phyloP scores from a whole-genome alignment of 805 yeast genomes.

The Clavispora carvajalis region DNA sequence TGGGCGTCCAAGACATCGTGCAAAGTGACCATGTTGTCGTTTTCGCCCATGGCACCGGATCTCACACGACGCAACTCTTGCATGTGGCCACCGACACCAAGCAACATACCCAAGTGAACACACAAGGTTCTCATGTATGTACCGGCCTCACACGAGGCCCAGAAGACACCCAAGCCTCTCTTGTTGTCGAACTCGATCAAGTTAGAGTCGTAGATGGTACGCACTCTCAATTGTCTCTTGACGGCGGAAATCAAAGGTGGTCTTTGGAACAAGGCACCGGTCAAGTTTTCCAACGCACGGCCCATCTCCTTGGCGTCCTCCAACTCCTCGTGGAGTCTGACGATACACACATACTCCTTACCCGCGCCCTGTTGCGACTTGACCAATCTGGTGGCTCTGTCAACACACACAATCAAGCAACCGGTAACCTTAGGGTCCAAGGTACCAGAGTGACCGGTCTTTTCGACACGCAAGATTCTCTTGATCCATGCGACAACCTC shows the following conservation, averaged over 20 bases:
- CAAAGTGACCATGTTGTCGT: constrained; percentile 86
- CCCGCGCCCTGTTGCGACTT: constrained; percentile 99
- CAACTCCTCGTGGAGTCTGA: constrained; percentile 89
- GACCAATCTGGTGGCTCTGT: constrained; percentile 95
- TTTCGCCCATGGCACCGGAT: constrained; percentile 91
- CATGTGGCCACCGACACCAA: constrained; percentile 99
- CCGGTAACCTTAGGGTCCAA: constrained; percentile 99
- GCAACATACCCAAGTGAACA: constrained; percentile 96
- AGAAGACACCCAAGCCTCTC: constrained; percentile 94
- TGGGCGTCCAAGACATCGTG: constrained; percentile 98
- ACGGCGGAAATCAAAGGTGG: constrained; percentile 99
- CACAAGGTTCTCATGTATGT: constrained; percentile 99
- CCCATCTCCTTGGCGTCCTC: constrained; percentile 87
- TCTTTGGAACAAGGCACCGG: constrained; percentile 98
- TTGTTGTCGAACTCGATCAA: constrained; percentile 94
- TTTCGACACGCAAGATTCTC: constrained; percentile 90
- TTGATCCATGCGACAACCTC: constrained; percentile 99
- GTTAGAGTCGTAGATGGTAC: constrained; percentile 95
- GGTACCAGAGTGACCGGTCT: constrained; percentile 99
- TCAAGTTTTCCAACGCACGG: constrained; percentile 83
- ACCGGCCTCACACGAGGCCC: constrained; percentile 99
- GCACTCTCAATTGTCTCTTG: constrained; percentile 96
- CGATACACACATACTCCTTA: constrained; percentile 98
- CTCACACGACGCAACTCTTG: constrained; percentile 99
- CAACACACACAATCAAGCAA: constrained; percentile 96